phyloP scores from a whole-genome alignment of 2,329 filamentous ascomycete species.

The Nigrospora oryzae region DNA sequence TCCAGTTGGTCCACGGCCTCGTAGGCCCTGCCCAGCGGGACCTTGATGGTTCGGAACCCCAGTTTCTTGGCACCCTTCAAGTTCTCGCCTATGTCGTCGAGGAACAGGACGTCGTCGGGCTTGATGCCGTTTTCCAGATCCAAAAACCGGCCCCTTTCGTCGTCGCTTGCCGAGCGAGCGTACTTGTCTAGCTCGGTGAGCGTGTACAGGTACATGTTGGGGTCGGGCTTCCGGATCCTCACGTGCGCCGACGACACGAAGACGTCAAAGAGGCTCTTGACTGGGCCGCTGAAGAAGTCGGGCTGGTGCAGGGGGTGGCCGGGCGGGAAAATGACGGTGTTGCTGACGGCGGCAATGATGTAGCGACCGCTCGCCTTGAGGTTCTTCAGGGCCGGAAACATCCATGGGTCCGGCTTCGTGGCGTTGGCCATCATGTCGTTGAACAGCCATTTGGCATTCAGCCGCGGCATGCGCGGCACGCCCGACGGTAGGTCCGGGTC shows the following conservation, averaged over 20 bases:
- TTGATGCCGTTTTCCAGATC: conserved; percentile 45
- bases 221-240: conserved; percentile 80
- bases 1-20: conserved; percentile 81
- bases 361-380: conserved; percentile 58
- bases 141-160: conserved; percentile 25
- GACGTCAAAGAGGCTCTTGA: conserved; percentile 69
- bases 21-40: conserved; percentile 66
- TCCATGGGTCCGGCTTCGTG: conserved; percentile 68
- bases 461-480: conserved; percentile 56
- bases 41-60: conserved; percentile 80
- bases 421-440: conserved; percentile 82
- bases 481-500: conserved; percentile 27
- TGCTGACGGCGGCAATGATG: conserved; percentile 75
- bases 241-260: conserved; percentile 83
- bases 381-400: conserved; percentile 72
- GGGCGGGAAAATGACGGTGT: conserved; percentile 79
- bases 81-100: conserved; percentile 94
- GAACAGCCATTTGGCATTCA: conserved; percentile 76
- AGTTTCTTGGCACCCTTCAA: conserved; percentile 67
- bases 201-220: conserved; percentile 69
- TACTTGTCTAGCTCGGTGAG: conserved; percentile 57
- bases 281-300: conserved; percentile 42
- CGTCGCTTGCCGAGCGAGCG: conserved; percentile 40
- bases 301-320: conserved; percentile 58
- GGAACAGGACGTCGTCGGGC: conserved; percentile 67